Conservation (phyloP, 441 rosid species). For the Pelargonium cotyledonis region DNA sequence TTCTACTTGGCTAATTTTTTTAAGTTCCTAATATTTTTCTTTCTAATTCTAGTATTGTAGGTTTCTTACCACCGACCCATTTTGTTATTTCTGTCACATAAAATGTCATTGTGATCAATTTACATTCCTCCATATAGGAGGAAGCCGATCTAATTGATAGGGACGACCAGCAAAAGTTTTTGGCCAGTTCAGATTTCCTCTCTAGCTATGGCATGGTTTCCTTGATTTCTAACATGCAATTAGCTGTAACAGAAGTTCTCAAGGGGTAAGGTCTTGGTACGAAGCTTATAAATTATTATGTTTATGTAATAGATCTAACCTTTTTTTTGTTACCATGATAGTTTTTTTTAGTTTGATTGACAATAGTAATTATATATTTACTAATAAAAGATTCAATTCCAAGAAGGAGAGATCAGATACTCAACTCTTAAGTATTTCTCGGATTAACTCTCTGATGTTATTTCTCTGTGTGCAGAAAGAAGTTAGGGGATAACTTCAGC, state of each 20-base stretch:
- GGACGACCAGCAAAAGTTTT: slow-evolving; percentile 67
- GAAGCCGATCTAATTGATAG: slow-evolving; percentile 56
- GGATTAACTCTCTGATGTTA: background rate
- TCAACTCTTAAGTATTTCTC: background rate
- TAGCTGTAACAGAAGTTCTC: slow-evolving; percentile 56
- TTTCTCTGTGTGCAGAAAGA: slow-evolving; percentile 51
- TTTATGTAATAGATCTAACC: background rate
- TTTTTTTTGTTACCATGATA: background rate
- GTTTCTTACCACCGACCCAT: no score
- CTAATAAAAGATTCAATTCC: background rate
- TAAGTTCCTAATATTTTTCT: no score
- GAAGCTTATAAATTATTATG: background rate
- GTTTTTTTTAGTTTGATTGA: background rate
- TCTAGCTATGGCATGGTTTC: slow-evolving; percentile 49
- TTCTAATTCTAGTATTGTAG: no score
- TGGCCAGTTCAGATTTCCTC: slow-evolving; percentile 77
- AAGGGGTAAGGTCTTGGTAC: slow-evolving; percentile 45
- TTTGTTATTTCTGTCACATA: no score
- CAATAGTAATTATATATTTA: background rate
- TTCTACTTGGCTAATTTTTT: no score
- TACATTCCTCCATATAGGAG: slow-evolving; percentile 35
- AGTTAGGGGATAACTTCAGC: slow-evolving; percentile 56
- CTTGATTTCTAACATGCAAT: slow-evolving; percentile 54
- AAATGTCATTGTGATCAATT: no score
- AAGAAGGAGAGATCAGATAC: no score